Evolutionary conservation across 805 yeast species (phyloP).

Genomic region (Candida fluviatilis): DNA sequence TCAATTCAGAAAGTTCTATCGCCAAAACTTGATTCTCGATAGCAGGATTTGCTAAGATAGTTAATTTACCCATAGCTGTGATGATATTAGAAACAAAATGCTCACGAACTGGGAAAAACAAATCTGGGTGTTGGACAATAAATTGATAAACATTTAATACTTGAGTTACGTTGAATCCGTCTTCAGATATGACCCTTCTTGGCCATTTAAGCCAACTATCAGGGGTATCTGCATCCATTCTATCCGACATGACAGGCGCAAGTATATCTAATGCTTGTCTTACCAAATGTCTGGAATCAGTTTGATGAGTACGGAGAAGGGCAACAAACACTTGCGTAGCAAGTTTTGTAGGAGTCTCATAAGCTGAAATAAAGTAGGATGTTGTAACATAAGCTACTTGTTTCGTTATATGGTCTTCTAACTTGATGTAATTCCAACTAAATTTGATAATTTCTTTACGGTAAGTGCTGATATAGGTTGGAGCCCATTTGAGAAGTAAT

Average conservation of each 20-base stretch:
- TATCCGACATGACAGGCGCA: slow-evolving; percentile 78
- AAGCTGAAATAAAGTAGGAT: slow-evolving; percentile 78
- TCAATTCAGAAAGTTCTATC: slow-evolving; percentile 81
- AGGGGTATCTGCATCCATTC: slow-evolving; percentile 56
- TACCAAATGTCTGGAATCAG: slow-evolving; percentile 78
- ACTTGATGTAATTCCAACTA: slow-evolving; percentile 87
- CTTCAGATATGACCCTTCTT: slow-evolving; percentile 85
- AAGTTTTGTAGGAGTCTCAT: slow-evolving; percentile 83
- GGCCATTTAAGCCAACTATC: slow-evolving; percentile 91
- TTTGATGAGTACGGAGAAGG: slow-evolving; percentile 74
- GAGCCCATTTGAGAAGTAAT: slow-evolving; percentile 63
- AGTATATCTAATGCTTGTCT: slow-evolving; percentile 82
- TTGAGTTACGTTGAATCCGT: slow-evolving; percentile 80
- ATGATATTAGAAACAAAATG: slow-evolving; percentile 86
- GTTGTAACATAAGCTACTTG: slow-evolving; percentile 91
- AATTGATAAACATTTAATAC: slow-evolving; percentile 86
- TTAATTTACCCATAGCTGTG: slow-evolving; percentile 87
- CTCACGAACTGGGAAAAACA: slow-evolving; percentile 83
- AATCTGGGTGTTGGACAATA: slow-evolving; percentile 77
- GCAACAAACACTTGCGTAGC: slow-evolving; percentile 94
- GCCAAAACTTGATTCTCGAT: slow-evolving; percentile 81
- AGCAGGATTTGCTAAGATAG: slow-evolving; percentile 71
- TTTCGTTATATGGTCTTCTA: slow-evolving; percentile 84
- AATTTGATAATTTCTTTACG: slow-evolving; percentile 86
- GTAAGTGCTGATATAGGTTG: slow-evolving; percentile 52